These are phyloP conservation scores for Kwoniella botswanensis DNA, from an alignment of 768 basidiomycete genomes.

Conservation along the genomic window DNA sequence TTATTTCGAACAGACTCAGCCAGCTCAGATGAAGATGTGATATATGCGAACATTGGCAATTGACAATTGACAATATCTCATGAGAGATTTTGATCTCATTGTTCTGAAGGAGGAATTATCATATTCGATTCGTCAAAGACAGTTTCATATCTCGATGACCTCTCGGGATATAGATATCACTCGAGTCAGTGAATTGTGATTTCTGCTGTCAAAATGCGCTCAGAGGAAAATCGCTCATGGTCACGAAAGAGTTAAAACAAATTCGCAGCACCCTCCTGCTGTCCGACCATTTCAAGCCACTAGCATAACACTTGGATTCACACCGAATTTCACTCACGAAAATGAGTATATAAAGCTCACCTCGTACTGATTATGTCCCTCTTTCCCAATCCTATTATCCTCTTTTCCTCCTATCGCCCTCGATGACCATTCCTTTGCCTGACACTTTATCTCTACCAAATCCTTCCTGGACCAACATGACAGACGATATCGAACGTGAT, in stretches of 20 bases:
- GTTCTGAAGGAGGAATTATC: background rate
- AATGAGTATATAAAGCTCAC: background rate
- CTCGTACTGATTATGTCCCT: background rate
- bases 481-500: constrained; percentile 21
- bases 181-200: background rate
- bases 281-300: background rate
- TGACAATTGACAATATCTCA: background rate
- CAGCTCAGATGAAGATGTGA: background rate
- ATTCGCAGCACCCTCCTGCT: background rate
- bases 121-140: background rate
- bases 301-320: background rate
- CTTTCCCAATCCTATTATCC: background rate
- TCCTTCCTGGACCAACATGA: constrained; percentile 3
- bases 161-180: background rate
- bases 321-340: background rate
- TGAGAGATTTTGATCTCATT: background rate
- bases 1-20: background rate
- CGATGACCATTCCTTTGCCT: background rate
- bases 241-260: background rate
- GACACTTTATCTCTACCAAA: background rate
- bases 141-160: background rate
- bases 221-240: constrained; percentile 1
- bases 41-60: background rate
- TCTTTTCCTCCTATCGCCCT: background rate
- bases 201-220: background rate